phyloP scores from a whole-genome alignment of 2,329 filamentous ascomycete genomes.

The Zalaria sp. region DNA sequence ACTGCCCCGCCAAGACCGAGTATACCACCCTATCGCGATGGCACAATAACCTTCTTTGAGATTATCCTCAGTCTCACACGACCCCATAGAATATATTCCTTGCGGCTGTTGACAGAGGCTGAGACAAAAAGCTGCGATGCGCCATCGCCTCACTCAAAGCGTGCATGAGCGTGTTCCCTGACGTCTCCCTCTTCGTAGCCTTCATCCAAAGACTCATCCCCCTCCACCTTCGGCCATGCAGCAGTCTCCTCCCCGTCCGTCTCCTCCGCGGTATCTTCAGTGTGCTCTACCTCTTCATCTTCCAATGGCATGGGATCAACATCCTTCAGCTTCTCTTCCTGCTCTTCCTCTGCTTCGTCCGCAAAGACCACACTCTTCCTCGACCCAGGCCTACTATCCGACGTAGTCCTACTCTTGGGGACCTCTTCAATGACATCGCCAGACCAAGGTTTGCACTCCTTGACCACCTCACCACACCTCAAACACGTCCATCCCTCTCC shows the following conservation, averaged over 20 bases:
- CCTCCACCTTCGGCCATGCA: conserved; percentile 12
- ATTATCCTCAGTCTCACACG: too few relatives aligned
- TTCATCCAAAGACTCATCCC: conserved; percentile 7
- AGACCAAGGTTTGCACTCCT: conserved; percentile 78
- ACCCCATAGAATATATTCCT: too few relatives aligned
- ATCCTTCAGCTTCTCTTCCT: conserved; percentile 7
- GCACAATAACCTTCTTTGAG: too few relatives aligned
- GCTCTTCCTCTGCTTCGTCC: conserved; percentile 12
- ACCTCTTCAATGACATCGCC: conserved; percentile 59
- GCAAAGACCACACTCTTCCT: conserved; percentile 17
- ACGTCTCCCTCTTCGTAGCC: conserved; percentile 5
- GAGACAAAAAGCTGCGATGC: too few relatives aligned
- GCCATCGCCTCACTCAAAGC: neutral
- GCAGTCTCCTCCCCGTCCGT: conserved; percentile 1
- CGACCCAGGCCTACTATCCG: conserved; percentile 7
- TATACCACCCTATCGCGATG: too few relatives aligned
- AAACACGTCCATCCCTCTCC: conserved; percentile 90
- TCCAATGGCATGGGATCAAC: conserved; percentile 17
- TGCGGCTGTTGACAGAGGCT: too few relatives aligned
- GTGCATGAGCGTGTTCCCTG: neutral
- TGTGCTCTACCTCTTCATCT: conserved; percentile 10
- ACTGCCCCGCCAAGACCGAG: too few relatives aligned
- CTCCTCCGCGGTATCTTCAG: conserved; percentile 8
- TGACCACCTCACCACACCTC: conserved; percentile 70
- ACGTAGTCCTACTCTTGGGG: conserved; percentile 4